These are phyloP conservation scores for Schizonepeta tenuifolia DNA, from an alignment of 257 asterid species.

Conservation along the genomic window DNA sequence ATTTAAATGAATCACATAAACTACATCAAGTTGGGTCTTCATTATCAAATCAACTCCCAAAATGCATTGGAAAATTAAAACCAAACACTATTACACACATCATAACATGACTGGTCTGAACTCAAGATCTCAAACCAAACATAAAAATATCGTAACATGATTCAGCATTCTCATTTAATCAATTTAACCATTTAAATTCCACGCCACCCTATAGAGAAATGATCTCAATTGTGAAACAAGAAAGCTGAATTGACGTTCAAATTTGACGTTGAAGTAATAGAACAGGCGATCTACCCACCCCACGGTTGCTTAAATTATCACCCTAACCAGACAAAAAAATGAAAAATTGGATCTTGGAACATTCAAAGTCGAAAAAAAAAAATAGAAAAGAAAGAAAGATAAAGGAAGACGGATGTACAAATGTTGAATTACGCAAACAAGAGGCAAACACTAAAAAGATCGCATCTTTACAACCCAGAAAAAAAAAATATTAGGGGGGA, in stretches of 20 bases:
- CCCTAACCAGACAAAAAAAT: constrained; percentile 4
- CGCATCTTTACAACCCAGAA: constrained; percentile 29
- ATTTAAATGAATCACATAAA: constrained; percentile 8
- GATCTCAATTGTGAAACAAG: constrained; percentile 26
- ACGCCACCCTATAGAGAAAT: constrained; percentile 28
- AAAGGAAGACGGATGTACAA: not conserved
- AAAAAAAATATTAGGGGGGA: constrained; percentile 1
- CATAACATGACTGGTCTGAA: constrained; percentile 30
- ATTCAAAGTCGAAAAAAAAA: no score
- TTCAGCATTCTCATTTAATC: constrained; percentile 25
- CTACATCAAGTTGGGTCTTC: constrained; percentile 33
- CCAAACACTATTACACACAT: not conserved
- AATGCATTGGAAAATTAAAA: constrained; percentile 5
- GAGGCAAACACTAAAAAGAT: constrained; percentile 29
- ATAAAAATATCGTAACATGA: constrained; percentile 21
- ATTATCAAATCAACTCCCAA: constrained; percentile 26
- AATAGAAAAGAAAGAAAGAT: not conserved
- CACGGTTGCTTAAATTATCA: constrained; percentile 31
- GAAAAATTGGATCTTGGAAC: constrained; percentile 36
- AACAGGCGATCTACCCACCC: constrained; percentile 29
- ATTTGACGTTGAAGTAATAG: not conserved
- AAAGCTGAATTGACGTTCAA: constrained; percentile 15
- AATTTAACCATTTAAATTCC: constrained; percentile 30
- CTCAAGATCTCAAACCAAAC: constrained; percentile 16
- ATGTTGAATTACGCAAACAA: constrained; percentile 6